phyloP scores from a whole-genome alignment of 2,329 filamentous ascomycete genomes.

The Furcasterigmium sp. region DNA sequence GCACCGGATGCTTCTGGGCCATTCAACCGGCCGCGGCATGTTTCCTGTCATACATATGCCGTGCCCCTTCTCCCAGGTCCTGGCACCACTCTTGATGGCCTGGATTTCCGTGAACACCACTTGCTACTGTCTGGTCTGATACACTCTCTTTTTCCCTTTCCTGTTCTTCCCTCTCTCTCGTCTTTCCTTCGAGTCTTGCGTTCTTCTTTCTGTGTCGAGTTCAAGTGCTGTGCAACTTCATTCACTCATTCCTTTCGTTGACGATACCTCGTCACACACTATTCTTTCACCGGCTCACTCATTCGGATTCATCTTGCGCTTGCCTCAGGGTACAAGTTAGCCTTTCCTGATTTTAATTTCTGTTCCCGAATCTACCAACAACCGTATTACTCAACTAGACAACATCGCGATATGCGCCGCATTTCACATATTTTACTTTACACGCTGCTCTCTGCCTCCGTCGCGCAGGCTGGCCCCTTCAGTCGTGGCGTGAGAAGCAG shows the following conservation, averaged over 20 bases:
- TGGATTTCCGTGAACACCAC: not conserved
- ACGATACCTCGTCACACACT: not conserved
- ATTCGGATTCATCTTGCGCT: not conserved
- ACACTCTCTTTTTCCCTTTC: conserved; percentile 2
- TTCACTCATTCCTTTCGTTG: conserved; percentile 2
- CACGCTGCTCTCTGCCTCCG: conserved; percentile 7
- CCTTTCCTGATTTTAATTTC: not conserved
- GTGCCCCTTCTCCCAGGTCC: conserved; percentile 4
- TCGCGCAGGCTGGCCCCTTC: conserved; percentile 12
- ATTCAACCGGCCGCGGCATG: conserved; percentile 2
- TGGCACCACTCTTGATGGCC: not conserved
- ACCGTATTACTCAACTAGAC: not conserved
- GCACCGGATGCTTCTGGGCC: not conserved
- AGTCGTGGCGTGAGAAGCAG: conserved; percentile 8
- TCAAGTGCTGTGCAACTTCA: not conserved
- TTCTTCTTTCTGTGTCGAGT: not conserved
- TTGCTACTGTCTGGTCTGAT: conserved; percentile 4
- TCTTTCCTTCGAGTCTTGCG: conserved; percentile 1
- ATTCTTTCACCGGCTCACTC: conserved; percentile 3
- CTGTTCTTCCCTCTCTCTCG: conserved; percentile 5
- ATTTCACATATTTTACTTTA: conserved; percentile 8
- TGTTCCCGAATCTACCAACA: too few relatives aligned
- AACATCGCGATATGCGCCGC: conserved; percentile 1
- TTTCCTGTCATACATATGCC: conserved; percentile 8
- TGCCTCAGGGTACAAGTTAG: too few relatives aligned